These are phyloP conservation scores for Kernera saxatilis DNA, from an alignment of 345 rosid genomes.

Conservation along the genomic window DNA sequence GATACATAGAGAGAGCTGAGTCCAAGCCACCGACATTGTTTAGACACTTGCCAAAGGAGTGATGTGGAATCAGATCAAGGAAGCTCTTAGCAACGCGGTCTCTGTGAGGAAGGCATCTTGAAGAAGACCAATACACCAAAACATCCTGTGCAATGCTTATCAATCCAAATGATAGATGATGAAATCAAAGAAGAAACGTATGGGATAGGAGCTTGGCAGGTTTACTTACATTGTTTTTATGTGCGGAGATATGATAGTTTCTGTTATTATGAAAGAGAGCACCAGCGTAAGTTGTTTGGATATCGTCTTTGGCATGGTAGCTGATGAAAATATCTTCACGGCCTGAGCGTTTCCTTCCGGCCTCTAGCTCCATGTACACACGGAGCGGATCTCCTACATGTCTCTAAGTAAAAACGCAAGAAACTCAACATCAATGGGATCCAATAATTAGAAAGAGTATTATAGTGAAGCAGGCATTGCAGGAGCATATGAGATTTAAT, in stretches of 20 bases:
- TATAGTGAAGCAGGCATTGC: not conserved
- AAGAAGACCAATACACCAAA: slow-evolving; percentile 90
- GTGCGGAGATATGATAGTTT: slow-evolving; percentile 62
- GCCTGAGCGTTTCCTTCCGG: slow-evolving; percentile 81
- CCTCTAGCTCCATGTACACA: slow-evolving; percentile 92
- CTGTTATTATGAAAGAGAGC: slow-evolving; percentile 84
- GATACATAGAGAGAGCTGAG: slow-evolving; percentile 69
- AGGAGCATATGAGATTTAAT: not conserved
- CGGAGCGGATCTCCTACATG: slow-evolving; percentile 77
- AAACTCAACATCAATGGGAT: not conserved
- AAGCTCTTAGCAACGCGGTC: slow-evolving; percentile 60
- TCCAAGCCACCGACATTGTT: slow-evolving; percentile 79
- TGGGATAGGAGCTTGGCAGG: not conserved
- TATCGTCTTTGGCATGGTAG: slow-evolving; percentile 84
- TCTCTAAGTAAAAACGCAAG: slow-evolving; percentile 42
- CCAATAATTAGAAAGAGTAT: not conserved
- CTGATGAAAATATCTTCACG: slow-evolving; percentile 79
- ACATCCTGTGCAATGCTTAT: slow-evolving; percentile 39
- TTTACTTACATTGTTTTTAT: slow-evolving; percentile 58
- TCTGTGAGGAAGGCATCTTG: slow-evolving; percentile 75
- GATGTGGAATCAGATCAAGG: slow-evolving; percentile 64
- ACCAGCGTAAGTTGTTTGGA: slow-evolving; percentile 87
- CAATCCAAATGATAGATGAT: not conserved
- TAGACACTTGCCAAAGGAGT: slow-evolving; percentile 90
- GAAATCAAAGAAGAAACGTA: not conserved